A percentile compares a stretch with the other conserved stretches of the same genome.
Conservation (phyloP, 148 eudicot genomes). For the Persicaria tinctoria region DNA sequence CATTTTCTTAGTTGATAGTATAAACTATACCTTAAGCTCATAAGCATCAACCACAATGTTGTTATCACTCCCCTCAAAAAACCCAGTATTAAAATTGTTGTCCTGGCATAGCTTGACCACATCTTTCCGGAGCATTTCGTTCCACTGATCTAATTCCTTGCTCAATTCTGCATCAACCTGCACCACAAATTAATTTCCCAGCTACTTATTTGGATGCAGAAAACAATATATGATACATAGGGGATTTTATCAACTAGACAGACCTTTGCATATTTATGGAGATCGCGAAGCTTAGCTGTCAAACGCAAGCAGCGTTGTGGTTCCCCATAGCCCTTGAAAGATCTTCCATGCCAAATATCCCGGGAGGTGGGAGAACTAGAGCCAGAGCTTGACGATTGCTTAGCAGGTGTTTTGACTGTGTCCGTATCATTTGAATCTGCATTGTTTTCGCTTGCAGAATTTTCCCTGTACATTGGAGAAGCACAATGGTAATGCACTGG, state of each 20-base stretch:
- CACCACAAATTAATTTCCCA: not conserved
- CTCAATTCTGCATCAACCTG: slow-evolving; percentile 83
- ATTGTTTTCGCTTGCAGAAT: slow-evolving; percentile 26
- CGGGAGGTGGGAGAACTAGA: slow-evolving; percentile 52
- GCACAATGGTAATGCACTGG: slow-evolving; percentile 35
- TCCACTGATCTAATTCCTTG: slow-evolving; percentile 96
- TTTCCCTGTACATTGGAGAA: slow-evolving; percentile 46
- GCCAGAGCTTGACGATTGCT: slow-evolving; percentile 41
- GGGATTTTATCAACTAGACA: not conserved
- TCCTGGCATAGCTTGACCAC: slow-evolving; percentile 86
- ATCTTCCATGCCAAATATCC: slow-evolving; percentile 63
- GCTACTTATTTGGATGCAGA: not conserved
- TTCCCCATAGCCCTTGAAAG: slow-evolving; percentile 60
- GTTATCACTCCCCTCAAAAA: slow-evolving; percentile 84
- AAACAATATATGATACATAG: not conserved
- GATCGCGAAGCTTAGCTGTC: slow-evolving; percentile 90
- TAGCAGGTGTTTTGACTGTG: slow-evolving; percentile 33
- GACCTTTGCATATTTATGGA: slow-evolving; percentile 91
- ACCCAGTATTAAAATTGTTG: slow-evolving; percentile 84
- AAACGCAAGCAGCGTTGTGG: slow-evolving; percentile 67
- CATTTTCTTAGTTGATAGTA: not conserved
- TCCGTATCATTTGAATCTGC: slow-evolving; percentile 38
- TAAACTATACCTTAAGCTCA: slow-evolving; percentile 63
- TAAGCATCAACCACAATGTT: slow-evolving; percentile 83
- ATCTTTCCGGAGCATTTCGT: slow-evolving; percentile 74